Evolutionary conservation across 768 basidiomycete genomes (phyloP).

Genomic region (Auricularia auricula-judae): DNA sequence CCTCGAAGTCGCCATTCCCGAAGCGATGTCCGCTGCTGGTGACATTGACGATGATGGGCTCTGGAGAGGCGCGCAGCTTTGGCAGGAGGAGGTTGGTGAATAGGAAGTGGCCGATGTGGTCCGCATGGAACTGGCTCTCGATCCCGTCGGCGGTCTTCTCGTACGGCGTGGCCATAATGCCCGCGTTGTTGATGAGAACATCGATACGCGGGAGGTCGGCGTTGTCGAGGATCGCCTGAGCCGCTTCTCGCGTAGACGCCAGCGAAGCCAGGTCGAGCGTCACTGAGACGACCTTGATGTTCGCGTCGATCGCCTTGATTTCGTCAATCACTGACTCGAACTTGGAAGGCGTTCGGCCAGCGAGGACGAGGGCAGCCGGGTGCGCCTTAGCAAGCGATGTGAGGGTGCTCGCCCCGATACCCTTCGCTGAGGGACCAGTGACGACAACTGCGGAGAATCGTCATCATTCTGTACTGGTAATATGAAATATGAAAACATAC

Average conservation of each 20-base stretch:
- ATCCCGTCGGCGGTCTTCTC: neutral
- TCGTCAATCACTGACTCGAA: conserved; percentile 50
- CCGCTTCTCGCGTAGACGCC: conserved; percentile 2
- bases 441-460: neutral
- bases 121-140: neutral
- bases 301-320: conserved; percentile 36
- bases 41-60: neutral
- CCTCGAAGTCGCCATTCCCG: neutral
- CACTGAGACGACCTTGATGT: neutral
- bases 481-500: neutral
- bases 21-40: neutral
- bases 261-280: conserved; percentile 1
- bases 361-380: neutral
- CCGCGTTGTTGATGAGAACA: conserved; percentile 5
- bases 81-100: conserved; percentile 1
- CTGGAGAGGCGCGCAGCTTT: neutral
- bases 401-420: neutral
- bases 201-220: conserved; percentile 5
- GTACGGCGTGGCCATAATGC: neutral
- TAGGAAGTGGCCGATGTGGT: neutral
- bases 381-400: neutral
- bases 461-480: neutral
- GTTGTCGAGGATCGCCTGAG: conserved; percentile 2
- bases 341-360: neutral
- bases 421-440: neutral